These are phyloP conservation scores for Colletotrichum orbiculare DNA, from an alignment of 2,329 filamentous ascomycete genomes.

Conservation along the genomic window DNA sequence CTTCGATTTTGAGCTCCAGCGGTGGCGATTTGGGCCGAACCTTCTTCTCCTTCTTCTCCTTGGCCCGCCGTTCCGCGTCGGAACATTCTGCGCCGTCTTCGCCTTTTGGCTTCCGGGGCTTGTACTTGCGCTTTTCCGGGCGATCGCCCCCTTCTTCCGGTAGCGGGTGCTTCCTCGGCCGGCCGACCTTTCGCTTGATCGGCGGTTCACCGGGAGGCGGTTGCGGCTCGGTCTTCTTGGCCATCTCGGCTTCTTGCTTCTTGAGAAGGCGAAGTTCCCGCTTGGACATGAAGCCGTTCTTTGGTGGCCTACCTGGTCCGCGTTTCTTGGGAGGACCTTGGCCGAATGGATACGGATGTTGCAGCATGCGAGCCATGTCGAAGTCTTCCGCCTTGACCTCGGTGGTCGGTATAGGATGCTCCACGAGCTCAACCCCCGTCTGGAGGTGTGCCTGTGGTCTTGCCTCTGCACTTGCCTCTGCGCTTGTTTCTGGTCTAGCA, in stretches of 20 bases:
- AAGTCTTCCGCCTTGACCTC: constrained; percentile 44
- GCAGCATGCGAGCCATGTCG: constrained; percentile 45
- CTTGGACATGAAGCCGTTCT: constrained; percentile 87
- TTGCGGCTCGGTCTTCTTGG: constrained; percentile 63
- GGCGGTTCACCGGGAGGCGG: constrained; percentile 60
- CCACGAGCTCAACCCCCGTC: constrained; percentile 39
- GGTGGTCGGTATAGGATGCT: constrained; percentile 21
- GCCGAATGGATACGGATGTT: constrained; percentile 51
- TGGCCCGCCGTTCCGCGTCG: constrained; percentile 65
- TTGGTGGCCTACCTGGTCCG: constrained; percentile 83
- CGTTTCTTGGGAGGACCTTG: constrained; percentile 67
- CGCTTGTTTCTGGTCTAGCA: constrained; percentile 43
- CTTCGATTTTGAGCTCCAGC: constrained; percentile 63
- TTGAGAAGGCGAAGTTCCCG: constrained; percentile 74
- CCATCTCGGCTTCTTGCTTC: constrained; percentile 65
- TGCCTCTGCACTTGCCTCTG: constrained; percentile 39
- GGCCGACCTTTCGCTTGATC: constrained; percentile 72
- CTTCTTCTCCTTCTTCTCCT: constrained; percentile 71
- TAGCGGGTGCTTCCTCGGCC: constrained; percentile 71
- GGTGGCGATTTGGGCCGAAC: constrained; percentile 69
- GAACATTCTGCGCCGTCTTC: constrained; percentile 67
- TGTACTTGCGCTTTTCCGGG: constrained; percentile 74
- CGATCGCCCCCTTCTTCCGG: constrained; percentile 65
- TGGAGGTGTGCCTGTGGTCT: constrained; percentile 41
- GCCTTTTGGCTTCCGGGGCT: constrained; percentile 66